Conservation (phyloP, 495 filamentous ascomycete genomes). For the Hypoxylon crocopeplum region DNA sequence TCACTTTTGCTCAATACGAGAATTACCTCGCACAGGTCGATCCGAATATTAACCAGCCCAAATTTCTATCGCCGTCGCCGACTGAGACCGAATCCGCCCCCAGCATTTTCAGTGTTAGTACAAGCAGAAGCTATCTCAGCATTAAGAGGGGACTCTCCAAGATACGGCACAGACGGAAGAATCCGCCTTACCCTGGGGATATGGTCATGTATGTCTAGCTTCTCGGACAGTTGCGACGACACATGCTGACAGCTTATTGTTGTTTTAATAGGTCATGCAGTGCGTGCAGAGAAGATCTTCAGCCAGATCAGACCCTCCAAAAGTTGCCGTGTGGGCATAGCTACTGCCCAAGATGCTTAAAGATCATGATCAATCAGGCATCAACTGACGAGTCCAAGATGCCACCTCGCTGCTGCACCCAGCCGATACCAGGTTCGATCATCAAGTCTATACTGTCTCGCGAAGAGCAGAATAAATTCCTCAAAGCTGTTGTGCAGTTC, state of each 20-base stretch:
- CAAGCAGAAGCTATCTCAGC: constrained; percentile 49
- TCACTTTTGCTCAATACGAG: constrained; percentile 61
- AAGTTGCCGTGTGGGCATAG: constrained; percentile 60
- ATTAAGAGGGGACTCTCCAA: constrained; percentile 51
- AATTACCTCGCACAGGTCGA: constrained; percentile 54
- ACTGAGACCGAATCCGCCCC: constrained; percentile 35
- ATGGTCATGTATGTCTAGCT: constrained; percentile 44
- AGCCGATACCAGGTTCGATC: constrained; percentile 57
- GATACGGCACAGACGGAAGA: constrained; percentile 44
- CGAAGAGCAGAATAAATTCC: constrained; percentile 58
- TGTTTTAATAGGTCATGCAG: constrained; percentile 53
- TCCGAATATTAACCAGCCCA: constrained; percentile 47
- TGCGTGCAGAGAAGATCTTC: constrained; percentile 59
- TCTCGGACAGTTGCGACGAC: background rate
- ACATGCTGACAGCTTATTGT: constrained; percentile 21
- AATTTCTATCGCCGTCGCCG: constrained; percentile 34
- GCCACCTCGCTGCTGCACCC: constrained; percentile 65
- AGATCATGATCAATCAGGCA: constrained; percentile 58
- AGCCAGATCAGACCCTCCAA: constrained; percentile 44
- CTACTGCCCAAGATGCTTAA: constrained; percentile 59
- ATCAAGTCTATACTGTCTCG: constrained; percentile 57
- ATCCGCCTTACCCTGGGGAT: constrained; percentile 35
- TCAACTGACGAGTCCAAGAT: constrained; percentile 59
- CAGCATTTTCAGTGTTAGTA: constrained; percentile 43
- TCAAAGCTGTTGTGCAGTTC: constrained; percentile 60